Evolutionary conservation across 192 early-diverging fungal genomes (phyloP).

Genomic region (Entomortierella beljakovae): DNA sequence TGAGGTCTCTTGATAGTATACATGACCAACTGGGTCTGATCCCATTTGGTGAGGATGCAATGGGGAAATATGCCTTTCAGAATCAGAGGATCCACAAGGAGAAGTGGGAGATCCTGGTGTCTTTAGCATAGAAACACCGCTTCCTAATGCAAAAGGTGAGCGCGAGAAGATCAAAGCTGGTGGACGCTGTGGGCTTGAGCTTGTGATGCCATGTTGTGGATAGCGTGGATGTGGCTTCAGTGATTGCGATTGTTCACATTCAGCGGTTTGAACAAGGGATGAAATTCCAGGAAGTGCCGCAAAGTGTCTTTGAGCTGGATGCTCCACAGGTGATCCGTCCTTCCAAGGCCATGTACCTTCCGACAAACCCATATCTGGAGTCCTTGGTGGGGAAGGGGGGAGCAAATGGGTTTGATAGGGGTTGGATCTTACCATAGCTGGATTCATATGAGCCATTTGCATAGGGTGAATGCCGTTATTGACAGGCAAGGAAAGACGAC

Average conservation of each 20-base stretch:
- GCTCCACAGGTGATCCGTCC: neutral
- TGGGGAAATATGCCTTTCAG: neutral
- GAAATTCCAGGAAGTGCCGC: conserved; percentile 23
- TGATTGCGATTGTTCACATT: neutral
- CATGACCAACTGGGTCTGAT: neutral
- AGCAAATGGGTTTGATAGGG: conserved; percentile 3
- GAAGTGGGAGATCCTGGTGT: neutral
- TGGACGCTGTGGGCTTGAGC: neutral
- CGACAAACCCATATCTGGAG: conserved; percentile 26
- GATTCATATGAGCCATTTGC: neutral
- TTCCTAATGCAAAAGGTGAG: neutral
- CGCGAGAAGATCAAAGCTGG: neutral
- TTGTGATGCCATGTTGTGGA: neutral
- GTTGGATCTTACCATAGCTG: conserved; percentile 15
- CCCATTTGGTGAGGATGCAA: neutral
- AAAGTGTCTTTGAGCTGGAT: conserved; percentile 25
- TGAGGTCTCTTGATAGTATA: neutral
- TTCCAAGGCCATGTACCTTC: conserved; percentile 8
- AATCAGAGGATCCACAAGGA: neutral
- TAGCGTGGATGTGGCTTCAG: neutral
- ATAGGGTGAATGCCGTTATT: conserved; percentile 3
- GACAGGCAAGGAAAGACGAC: conserved; percentile 31
- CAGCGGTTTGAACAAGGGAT: neutral
- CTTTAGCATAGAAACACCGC: no score
- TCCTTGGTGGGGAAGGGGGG: conserved; percentile 28